Evolutionary conservation across 768 basidiomycete species (phyloP).

Genomic region (Tylopilus plumbeoviolaceoides): DNA sequence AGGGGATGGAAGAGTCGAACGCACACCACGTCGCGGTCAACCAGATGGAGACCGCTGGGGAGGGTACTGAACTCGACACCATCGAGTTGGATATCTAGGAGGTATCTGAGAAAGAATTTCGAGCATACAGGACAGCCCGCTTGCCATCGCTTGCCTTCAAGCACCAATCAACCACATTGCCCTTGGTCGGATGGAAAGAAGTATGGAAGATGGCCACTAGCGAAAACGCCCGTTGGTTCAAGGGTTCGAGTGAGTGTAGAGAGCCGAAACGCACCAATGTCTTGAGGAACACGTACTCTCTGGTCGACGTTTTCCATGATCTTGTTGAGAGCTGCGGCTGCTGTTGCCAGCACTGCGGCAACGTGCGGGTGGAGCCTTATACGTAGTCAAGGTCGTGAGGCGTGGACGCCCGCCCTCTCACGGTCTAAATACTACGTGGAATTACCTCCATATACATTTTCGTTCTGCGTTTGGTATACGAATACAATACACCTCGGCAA

Average conservation of each 20-base stretch:
- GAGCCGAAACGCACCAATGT: constrained; percentile 41
- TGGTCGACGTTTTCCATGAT: constrained; percentile 30
- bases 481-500: too few species aligned
- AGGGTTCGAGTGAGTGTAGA: not conserved
- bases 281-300: constrained; percentile 42
- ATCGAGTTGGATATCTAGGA: constrained; percentile 58
- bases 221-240: not conserved
- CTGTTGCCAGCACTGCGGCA: constrained; percentile 22
- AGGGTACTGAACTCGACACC: constrained; percentile 77
- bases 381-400: too few species aligned
- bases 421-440: constrained; percentile 22
- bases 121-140: constrained; percentile 9
- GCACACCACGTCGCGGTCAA: constrained; percentile 78
- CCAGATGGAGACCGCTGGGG: constrained; percentile 76
- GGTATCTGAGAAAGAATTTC: not conserved
- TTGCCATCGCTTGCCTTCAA: constrained; percentile 65
- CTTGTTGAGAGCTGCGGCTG: constrained; percentile 16
- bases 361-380: constrained; percentile 14
- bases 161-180: constrained; percentile 78
- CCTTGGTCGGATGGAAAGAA: constrained; percentile 80
- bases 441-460: constrained; percentile 10
- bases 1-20: constrained; percentile 28
- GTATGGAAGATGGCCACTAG: constrained; percentile 80
- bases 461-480: too few species aligned
- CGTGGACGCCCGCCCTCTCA: constrained; percentile 27